Evolutionary conservation across 306 rosid species (phyloP).

Genomic region (Lathyrus aphaca): DNA sequence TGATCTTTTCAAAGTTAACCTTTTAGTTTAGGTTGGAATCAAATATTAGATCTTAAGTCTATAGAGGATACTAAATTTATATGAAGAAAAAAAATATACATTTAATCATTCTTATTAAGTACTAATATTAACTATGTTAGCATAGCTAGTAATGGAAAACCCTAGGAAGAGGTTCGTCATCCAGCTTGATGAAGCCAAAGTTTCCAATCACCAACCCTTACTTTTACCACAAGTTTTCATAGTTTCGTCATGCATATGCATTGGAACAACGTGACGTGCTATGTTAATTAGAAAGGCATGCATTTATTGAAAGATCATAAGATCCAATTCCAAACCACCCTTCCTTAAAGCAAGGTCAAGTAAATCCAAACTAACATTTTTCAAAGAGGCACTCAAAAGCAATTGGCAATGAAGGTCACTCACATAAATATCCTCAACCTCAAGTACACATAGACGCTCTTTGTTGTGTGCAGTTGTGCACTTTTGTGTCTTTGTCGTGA

Average conservation of each 20-base stretch:
- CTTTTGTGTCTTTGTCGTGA: background rate
- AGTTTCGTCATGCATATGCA: background rate
- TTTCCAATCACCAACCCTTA: background rate
- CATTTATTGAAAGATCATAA: background rate
- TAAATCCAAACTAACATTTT: background rate
- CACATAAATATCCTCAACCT: background rate
- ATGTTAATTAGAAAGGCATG: background rate
- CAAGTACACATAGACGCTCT: background rate
- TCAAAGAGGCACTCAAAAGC: background rate
- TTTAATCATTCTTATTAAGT: too few species aligned
- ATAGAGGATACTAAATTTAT: too few species aligned
- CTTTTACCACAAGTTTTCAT: background rate
- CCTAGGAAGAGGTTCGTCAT: background rate
- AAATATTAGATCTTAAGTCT: too few species aligned
- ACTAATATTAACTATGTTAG: too few species aligned
- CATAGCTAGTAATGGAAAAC: background rate
- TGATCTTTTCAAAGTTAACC: too few species aligned
- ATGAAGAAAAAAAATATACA: too few species aligned
- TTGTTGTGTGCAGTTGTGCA: background rate
- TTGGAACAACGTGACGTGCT: background rate
- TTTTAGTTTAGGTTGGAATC: too few species aligned
- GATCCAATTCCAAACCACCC: background rate
- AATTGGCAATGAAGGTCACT: background rate
- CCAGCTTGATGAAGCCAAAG: background rate
- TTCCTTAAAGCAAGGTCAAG: slow-evolving; percentile 1